These are phyloP conservation scores for Hymenoscyphus occultus DNA, from an alignment of 2,329 filamentous ascomycete genomes.

Conservation along the genomic window DNA sequence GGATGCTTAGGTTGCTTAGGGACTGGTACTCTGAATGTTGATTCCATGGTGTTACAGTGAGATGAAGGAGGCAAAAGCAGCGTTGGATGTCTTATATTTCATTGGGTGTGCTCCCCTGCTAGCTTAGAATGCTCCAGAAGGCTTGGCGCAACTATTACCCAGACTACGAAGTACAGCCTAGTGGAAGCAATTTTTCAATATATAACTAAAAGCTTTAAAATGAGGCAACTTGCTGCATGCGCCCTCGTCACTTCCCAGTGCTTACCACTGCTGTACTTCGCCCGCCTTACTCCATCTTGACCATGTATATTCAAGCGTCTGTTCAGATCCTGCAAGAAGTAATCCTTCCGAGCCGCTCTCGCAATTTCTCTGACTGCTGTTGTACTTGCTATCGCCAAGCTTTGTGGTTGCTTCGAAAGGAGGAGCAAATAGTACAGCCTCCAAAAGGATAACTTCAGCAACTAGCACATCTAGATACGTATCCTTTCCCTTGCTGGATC, in stretches of 20 bases:
- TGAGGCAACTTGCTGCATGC: constrained; percentile 3
- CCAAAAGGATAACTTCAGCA: background rate
- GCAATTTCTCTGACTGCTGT: constrained; percentile 4
- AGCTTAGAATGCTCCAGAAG: too few species aligned
- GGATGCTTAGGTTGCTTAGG: too few species aligned
- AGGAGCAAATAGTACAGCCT: constrained; percentile 1
- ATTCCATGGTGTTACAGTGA: too few species aligned
- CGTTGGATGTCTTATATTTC: too few species aligned
- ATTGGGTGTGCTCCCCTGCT: too few species aligned
- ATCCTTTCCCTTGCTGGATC: constrained; percentile 7
- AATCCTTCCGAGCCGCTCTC: constrained; percentile 2
- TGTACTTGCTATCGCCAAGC: constrained; percentile 1
- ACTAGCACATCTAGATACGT: constrained; percentile 1
- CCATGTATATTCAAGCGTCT: background rate
- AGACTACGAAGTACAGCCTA: too few species aligned
- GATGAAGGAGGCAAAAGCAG: too few species aligned
- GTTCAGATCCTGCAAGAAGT: background rate
- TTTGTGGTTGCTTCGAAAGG: background rate
- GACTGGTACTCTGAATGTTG: too few species aligned
- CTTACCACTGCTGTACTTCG: background rate
- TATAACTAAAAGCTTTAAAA: background rate
- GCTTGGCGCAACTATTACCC: too few species aligned
- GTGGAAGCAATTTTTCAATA: too few species aligned
- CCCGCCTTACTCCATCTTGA: background rate
- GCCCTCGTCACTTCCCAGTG: background rate